Evolutionary conservation across 179 eudicot species (phyloP), one percentile per base, ranked within the genome.

Genomic region (Sideroxylon spinosum): DNA sequence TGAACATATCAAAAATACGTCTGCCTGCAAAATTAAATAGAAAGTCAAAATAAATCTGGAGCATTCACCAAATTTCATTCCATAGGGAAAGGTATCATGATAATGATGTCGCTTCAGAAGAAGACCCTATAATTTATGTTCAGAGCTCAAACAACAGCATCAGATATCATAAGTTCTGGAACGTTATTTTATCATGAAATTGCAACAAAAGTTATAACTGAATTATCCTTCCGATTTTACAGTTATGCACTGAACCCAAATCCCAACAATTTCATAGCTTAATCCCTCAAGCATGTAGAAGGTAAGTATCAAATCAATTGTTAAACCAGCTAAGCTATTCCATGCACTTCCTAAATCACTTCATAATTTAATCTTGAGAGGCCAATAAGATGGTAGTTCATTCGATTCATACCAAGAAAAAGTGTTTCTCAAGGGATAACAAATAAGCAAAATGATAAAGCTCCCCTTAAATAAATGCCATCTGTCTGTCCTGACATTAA

Each of bases 1-100:
- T 9, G 94, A 83, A 83, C 96, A 90, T 76, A 94, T 94, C 84
- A 94, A 84, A 62, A 83, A 73, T 13, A 94, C 85, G 77, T 94
- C 98, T 20, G 92, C 88, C 98, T 94, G 90, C 87, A 87, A 64
- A 69, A 84, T 53, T 49, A 32, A 75, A 68, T 25, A 59, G 23
- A 68, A 67, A 44, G 7, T 67, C 71, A 76, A 13, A 71, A 79
- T 52, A 52, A 14, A 9, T 0, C 16, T 52, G 56, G 56, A 10
- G 12, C 12, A 9, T 6, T 52, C 10, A 28, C 61, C 53, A 79
- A 74, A 16, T 61, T 44, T 14, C 11, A 55, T 11, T 7, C 19
- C 55, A 75, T 44, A 22, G 2, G 69, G 44, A 57, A 32, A n/a
- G 16, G 16, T 2, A 46, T 48, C 60, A 25, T 3, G 16, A 61